Conservation (phyloP, 2,329 filamentous ascomycete species). For the Exophiala aquamarina region DNA sequence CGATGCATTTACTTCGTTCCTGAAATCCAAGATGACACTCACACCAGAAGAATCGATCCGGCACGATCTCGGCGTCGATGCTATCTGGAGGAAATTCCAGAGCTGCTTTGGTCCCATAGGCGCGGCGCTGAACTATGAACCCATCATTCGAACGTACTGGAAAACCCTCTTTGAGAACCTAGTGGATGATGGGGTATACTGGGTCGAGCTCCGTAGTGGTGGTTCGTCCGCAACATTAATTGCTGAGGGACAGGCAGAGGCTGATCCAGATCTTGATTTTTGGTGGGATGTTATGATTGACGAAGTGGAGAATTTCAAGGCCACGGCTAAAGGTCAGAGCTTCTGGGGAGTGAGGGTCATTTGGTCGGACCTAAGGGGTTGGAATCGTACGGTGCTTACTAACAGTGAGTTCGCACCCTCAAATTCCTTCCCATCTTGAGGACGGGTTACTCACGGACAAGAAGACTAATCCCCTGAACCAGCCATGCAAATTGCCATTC, state of each 20-base stretch:
- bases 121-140: neutral
- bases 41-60: neutral
- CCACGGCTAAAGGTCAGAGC: neutral
- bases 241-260: neutral
- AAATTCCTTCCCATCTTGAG: too few species aligned
- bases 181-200: neutral
- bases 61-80: constrained; percentile 3
- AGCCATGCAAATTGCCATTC: neutral
- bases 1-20: neutral
- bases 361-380: neutral
- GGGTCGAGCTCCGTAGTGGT: constrained; percentile 1
- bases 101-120: neutral
- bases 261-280: constrained; percentile 2
- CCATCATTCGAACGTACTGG: constrained; percentile 2
- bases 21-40: neutral
- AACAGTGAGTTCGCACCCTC: constrained; percentile 1
- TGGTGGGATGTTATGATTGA: neutral
- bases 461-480: too few species aligned
- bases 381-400: neutral
- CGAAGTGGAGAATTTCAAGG: neutral
- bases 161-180: neutral
- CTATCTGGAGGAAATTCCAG: constrained; percentile 2
- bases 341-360: constrained; percentile 2
- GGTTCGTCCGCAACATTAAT: neutral
- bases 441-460: too few species aligned